phyloP scores from a whole-genome alignment of 2,329 filamentous ascomycete genomes.

The Tolypocladium inflatum region DNA sequence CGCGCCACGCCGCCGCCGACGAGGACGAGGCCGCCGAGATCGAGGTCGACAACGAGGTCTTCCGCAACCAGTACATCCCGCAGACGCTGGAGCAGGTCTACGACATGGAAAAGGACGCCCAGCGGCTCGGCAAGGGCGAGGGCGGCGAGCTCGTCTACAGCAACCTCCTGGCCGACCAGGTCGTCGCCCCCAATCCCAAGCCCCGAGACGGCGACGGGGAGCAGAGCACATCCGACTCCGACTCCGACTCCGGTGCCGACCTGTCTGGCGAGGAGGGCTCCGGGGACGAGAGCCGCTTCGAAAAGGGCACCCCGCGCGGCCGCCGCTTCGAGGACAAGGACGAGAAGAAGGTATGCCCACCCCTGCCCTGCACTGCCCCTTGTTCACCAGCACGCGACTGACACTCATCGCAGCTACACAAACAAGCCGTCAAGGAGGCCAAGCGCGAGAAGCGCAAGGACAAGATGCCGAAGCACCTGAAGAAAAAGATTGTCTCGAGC shows the following conservation, averaged over 20 bases:
- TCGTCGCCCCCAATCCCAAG: conserved; percentile 29
- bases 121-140: conserved; percentile 63
- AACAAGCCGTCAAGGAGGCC: conserved; percentile 85
- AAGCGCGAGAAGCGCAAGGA: conserved; percentile 88
- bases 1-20: conserved; percentile 37
- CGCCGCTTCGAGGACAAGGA: conserved; percentile 89
- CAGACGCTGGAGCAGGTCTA: conserved; percentile 95
- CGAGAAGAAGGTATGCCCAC: conserved; percentile 56
- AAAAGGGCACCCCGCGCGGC: conserved; percentile 62
- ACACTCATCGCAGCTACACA: conserved; percentile 48
- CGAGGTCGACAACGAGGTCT: conserved; percentile 83
- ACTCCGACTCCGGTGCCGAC: conserved; percentile 39
- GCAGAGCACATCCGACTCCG: conserved; percentile 27
- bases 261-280: conserved; percentile 31
- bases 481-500: conserved; percentile 72
- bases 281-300: conserved; percentile 45
- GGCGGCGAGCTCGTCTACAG: conserved; percentile 76
- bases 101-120: conserved; percentile 84
- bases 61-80: conserved; percentile 92
- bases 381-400: conserved; percentile 6
- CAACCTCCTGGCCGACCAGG: conserved; percentile 67
- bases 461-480: conserved; percentile 93
- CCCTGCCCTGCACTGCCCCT: background rate
- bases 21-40: conserved; percentile 47
- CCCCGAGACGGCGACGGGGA: conserved; percentile 26